Evolutionary conservation across 345 rosid species (phyloP).

Genomic region (Anastatica hierochuntica): DNA sequence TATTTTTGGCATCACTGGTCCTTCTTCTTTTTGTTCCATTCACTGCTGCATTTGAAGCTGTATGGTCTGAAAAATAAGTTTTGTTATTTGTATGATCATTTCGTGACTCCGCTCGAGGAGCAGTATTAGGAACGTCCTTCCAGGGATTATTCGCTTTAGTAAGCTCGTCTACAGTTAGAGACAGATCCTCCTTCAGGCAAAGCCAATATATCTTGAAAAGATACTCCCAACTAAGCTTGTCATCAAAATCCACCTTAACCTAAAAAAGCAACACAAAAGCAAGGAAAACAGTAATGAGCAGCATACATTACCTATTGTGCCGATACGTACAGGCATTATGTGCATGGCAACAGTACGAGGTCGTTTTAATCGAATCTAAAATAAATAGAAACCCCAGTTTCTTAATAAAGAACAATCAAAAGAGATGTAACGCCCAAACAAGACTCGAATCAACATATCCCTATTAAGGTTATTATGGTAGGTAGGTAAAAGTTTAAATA

Average conservation of each 20-base stretch:
- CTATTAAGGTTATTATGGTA: background rate
- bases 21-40: slow-evolving; percentile 48
- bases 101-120: slow-evolving; percentile 22
- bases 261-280: slow-evolving; percentile 24
- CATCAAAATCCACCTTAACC: slow-evolving; percentile 98
- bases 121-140: slow-evolving; percentile 36
- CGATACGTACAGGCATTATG: background rate
- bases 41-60: slow-evolving; percentile 31
- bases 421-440: slow-evolving; percentile 8
- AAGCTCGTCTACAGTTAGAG: slow-evolving; percentile 61
- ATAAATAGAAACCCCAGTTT: background rate
- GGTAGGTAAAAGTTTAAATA: background rate
- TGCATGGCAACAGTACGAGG: slow-evolving; percentile 12
- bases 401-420: background rate
- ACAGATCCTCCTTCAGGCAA: slow-evolving; percentile 56
- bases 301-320: background rate
- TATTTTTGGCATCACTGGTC: slow-evolving; percentile 24
- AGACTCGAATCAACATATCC: slow-evolving; percentile 3
- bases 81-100: slow-evolving; percentile 27
- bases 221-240: slow-evolving; percentile 94
- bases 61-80: slow-evolving; percentile 23
- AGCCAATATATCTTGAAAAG: slow-evolving; percentile 91
- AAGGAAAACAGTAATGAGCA: slow-evolving; percentile 1
- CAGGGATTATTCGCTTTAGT: slow-evolving; percentile 72
- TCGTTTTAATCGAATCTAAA: background rate